These are phyloP conservation scores for Xylariaceae sp. DNA, from an alignment of 2,329 filamentous ascomycete genomes.

Conservation along the genomic window DNA sequence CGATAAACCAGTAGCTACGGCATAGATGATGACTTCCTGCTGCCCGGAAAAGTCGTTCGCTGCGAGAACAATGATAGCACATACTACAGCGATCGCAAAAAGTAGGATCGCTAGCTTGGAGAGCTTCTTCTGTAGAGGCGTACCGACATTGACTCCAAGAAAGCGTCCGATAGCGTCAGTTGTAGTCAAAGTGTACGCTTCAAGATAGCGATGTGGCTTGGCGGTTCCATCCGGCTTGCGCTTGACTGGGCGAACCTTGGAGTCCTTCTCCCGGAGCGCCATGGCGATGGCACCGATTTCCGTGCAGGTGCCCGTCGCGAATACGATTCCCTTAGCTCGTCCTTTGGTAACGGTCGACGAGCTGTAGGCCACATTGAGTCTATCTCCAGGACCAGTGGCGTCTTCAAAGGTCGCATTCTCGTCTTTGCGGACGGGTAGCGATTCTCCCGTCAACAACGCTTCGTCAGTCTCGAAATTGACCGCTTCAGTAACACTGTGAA, in stretches of 20 bases:
- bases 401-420: slow-evolving; percentile 43
- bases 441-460: slow-evolving; percentile 60
- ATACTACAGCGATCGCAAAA: slow-evolving; percentile 63
- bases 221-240: slow-evolving; percentile 48
- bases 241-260: slow-evolving; percentile 46
- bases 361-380: slow-evolving; percentile 60
- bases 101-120: slow-evolving; percentile 63
- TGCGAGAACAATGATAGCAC: slow-evolving; percentile 64
- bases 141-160: slow-evolving; percentile 64
- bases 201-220: slow-evolving; percentile 47
- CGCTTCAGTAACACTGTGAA: slow-evolving; percentile 39
- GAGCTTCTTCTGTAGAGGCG: slow-evolving; percentile 64
- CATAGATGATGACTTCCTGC: slow-evolving; percentile 60
- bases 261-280: slow-evolving; percentile 53
- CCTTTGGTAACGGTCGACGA: slow-evolving; percentile 60
- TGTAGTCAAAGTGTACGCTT: slow-evolving; percentile 44
- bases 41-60: slow-evolving; percentile 54
- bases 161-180: slow-evolving; percentile 58
- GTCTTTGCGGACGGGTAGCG: slow-evolving; percentile 53
- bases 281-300: slow-evolving; percentile 63
- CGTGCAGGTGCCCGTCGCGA: slow-evolving; percentile 56
- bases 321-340: slow-evolving; percentile 55
- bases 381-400: slow-evolving; percentile 55
- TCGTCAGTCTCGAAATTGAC: slow-evolving; percentile 58
- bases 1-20: slow-evolving; percentile 52